Evolutionary conservation across 2,329 filamentous ascomycete genomes (phyloP), one percentile per base, ranked within the genome.

Genomic region (Whalleya microplaca): DNA sequence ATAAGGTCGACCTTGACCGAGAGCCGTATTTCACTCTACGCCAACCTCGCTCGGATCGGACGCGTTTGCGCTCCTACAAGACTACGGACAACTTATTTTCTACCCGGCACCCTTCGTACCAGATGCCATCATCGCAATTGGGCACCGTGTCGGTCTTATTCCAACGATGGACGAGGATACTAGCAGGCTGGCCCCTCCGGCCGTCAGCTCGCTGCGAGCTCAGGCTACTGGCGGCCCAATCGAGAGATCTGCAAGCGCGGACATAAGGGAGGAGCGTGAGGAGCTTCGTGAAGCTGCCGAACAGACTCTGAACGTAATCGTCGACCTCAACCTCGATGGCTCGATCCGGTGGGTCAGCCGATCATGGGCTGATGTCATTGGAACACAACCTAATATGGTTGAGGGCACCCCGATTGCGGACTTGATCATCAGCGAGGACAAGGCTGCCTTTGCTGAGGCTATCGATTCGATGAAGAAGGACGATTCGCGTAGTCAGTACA

Each of bases 301-400:
- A 76, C 92, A 97, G 78, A 97, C 93, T 20, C 82, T 96, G 72
- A 99, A 98, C 75, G 91, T 96, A 62, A 96, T 99, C 72, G 84
- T 99, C 71, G 94, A 99, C 76, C 82, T 99, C 63, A 92, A 92
- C 69, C 83, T 98, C 53, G 90, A 97, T 70, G 92, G 92, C 63
- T 89, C 86, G 59, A 89, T 99, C 68, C 90, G 92, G 75, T 99
- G 95, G 91, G 93, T 96, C 67, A 98, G 94, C 72, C 91, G 93
- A 12, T 97, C 94, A 16, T 99, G 95, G 95, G 85, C 86, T 58
- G 92, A 98, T 68, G 89, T 99, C 48, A 89, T 98, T 58, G 95
- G 95, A 56, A 94, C 90, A 3, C 78, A 84, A 44, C 83, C 88
- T 41, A 86, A 90, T 43, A 82, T 84, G 7, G 86, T 97, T 48